These are phyloP conservation scores for Spergularia bocconei DNA, from an alignment of 148 eudicot genomes.

Conservation along the genomic window DNA sequence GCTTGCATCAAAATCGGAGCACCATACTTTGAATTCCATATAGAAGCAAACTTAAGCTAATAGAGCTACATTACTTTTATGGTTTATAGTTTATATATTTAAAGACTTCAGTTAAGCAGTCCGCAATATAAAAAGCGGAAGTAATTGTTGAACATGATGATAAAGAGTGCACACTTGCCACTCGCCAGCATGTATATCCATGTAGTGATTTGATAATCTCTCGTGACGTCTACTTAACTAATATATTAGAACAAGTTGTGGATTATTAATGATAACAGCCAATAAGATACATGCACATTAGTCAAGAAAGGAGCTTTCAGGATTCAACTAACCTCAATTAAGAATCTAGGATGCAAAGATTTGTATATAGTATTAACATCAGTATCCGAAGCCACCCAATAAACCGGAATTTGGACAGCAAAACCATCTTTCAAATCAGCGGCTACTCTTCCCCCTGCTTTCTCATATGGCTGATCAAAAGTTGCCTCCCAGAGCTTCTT, in stretches of 20 bases:
- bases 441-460: slow-evolving; percentile 66
- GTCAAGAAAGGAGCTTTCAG: slow-evolving; percentile 7
- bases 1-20: neutral
- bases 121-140: slow-evolving; percentile 4
- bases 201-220: slow-evolving; percentile 14
- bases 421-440: slow-evolving; percentile 25
- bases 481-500: slow-evolving; percentile 70
- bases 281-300: slow-evolving; percentile 2
- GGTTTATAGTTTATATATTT: neutral
- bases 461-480: slow-evolving; percentile 84
- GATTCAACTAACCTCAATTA: slow-evolving; percentile 67
- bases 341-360: slow-evolving; percentile 72
- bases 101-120: neutral
- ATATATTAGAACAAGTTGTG: slow-evolving; percentile 16
- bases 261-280: slow-evolving; percentile 4
- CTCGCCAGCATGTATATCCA: neutral
- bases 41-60: neutral
- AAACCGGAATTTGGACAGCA: slow-evolving; percentile 35
- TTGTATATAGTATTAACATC: slow-evolving; percentile 80
- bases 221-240: slow-evolving; percentile 8
- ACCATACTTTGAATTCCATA: slow-evolving; percentile 2
- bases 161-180: slow-evolving; percentile 9
- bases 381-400: slow-evolving; percentile 56
- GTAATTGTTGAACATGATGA: slow-evolving; percentile 9
- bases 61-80: neutral